Percentiles rank a stretch among this genome's conserved stretches.
These are phyloP conservation scores for Ilex asprella DNA, from an alignment of 257 asterid genomes.

Conservation along the genomic window DNA sequence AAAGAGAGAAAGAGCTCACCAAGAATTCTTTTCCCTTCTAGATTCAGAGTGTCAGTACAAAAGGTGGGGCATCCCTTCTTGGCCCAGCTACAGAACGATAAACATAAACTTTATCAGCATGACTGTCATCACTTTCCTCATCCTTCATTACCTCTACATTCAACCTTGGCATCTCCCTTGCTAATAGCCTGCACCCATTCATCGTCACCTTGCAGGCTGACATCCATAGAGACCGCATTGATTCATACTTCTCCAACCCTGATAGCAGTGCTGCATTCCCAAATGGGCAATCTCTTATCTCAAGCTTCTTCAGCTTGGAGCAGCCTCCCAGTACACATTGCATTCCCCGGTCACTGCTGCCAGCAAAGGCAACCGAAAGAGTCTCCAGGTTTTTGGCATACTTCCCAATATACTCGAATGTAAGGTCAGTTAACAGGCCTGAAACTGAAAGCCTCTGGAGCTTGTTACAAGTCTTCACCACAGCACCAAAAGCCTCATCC, in stretches of 20 bases:
- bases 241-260: conserved; percentile 57
- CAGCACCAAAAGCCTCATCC: conserved; percentile 92
- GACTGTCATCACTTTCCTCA: conserved; percentile 32
- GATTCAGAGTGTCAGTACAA: conserved; percentile 60
- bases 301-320: conserved; percentile 79
- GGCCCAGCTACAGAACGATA: conserved; percentile 85
- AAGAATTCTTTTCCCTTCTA: neutral
- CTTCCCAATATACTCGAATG: conserved; percentile 71
- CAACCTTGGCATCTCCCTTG: conserved; percentile 63
- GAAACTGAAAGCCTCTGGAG: conserved; percentile 79
- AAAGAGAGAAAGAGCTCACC: neutral
- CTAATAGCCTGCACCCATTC: conserved; percentile 58
- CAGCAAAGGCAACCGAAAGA: conserved; percentile 89
- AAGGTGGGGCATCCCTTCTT: conserved; percentile 73
- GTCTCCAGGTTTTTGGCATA: conserved; percentile 78
- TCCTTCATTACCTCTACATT: conserved; percentile 77
- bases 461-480: conserved; percentile 62
- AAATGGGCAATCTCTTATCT: conserved; percentile 80
- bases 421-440: conserved; percentile 63
- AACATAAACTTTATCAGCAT: conserved; percentile 52
- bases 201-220: conserved; percentile 64
- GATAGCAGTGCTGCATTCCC: conserved; percentile 66
- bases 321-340: conserved; percentile 71
- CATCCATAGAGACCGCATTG: conserved; percentile 84
- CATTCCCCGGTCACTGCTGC: conserved; percentile 77